Percentiles rank a stretch among this genome's conserved stretches.
Evolutionary conservation across 805 yeast species (phyloP).

Genomic region (Candida insectalens): DNA sequence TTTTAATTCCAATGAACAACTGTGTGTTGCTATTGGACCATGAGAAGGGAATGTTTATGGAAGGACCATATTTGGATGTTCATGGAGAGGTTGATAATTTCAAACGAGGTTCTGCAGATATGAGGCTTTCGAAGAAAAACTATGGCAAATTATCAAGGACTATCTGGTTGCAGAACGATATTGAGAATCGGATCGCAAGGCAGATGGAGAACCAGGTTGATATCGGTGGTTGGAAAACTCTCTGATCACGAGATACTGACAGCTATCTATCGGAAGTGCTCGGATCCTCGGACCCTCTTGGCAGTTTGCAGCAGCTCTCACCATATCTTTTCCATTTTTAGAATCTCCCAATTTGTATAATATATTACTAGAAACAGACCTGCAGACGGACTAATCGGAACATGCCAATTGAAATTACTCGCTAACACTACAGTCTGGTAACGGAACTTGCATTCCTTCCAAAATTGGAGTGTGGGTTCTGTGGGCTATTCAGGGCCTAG

Average conservation of each 20-base stretch:
- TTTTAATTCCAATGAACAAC: conserved; percentile 61
- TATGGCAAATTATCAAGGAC: conserved; percentile 58
- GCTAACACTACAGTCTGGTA: no score
- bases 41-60: conserved; percentile 75
- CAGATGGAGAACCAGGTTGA: conserved; percentile 72
- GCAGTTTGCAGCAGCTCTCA: no score
- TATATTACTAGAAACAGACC: no score
- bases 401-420: no score
- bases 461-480: no score
- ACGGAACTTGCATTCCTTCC: no score
- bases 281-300: no score
- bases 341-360: no score
- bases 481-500: no score
- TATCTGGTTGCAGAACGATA: conserved; percentile 72
- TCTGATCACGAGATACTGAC: conserved; percentile 25
- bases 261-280: not conserved
- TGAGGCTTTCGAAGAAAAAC: conserved; percentile 48
- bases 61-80: conserved; percentile 74
- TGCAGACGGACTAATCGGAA: no score
- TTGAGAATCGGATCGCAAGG: conserved; percentile 69
- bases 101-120: conserved; percentile 60
- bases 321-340: no score
- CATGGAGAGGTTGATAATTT: conserved; percentile 84
- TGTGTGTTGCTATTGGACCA: conserved; percentile 54
- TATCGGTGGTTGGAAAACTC: conserved; percentile 93